phyloP scores from a whole-genome alignment of 2,329 filamentous ascomycete genomes.

The Beauveria brongniartii region DNA sequence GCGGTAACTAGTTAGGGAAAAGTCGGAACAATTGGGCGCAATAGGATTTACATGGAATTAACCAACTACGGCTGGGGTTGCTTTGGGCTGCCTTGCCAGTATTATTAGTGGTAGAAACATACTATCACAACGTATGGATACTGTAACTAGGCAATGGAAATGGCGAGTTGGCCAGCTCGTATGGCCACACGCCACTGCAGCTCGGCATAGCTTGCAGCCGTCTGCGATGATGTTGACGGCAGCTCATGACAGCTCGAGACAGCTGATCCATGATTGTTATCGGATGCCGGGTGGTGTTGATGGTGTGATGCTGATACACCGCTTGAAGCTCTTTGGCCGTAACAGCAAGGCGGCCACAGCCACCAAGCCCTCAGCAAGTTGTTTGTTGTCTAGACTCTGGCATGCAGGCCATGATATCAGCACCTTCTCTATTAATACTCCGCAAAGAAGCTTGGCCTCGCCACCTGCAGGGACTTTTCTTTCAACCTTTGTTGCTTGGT shows the following conservation, averaged over 20 bases:
- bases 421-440: neutral
- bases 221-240: neutral
- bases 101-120: too few species aligned
- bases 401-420: neutral
- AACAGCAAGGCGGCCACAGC: neutral
- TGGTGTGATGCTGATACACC: constrained; percentile 2
- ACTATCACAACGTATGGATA: too few species aligned
- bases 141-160: neutral
- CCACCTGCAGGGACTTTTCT: neutral
- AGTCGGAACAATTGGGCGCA: neutral
- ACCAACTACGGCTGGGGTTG: too few species aligned
- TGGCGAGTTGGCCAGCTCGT: neutral
- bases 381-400: too few species aligned
- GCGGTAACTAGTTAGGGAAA: neutral
- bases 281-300: neutral
- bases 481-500: too few species aligned
- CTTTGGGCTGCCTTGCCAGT: too few species aligned
- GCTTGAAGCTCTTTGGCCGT: neutral
- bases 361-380: neutral
- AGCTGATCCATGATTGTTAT: neutral
- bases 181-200: neutral
- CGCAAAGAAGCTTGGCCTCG: neutral
- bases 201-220: neutral
- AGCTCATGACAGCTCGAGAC: neutral
- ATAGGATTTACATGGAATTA: too few species aligned